Percentiles rank a stretch among this genome's conserved stretches.
Evolutionary conservation across 2,329 filamentous ascomycete genomes (phyloP).

Genomic region (Colletotrichum lindemuthianum): DNA sequence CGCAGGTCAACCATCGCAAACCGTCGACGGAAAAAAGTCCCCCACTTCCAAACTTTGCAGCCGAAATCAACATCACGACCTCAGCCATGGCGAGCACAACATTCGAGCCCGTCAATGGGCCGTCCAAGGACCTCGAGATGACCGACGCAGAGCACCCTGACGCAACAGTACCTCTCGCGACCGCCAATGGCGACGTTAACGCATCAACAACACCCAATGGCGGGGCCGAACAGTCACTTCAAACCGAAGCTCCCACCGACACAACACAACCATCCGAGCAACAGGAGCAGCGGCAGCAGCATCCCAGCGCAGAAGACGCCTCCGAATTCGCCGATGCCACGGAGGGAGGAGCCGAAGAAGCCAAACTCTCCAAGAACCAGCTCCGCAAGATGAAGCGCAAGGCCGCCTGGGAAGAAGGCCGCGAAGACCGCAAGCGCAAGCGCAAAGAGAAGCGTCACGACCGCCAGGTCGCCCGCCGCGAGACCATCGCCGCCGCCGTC

Average conservation of each 20-base stretch:
- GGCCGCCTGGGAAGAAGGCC: slow-evolving; percentile 80
- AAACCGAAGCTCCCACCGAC: slow-evolving; percentile 3
- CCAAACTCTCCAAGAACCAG: slow-evolving; percentile 81
- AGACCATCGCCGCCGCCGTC: slow-evolving; percentile 60
- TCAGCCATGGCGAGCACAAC: slow-evolving; percentile 18
- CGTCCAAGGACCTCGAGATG: slow-evolving; percentile 14
- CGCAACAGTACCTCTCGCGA: neutral
- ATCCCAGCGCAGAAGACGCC: neutral
- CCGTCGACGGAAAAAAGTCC: slow-evolving; percentile 32
- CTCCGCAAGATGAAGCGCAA: slow-evolving; percentile 80
- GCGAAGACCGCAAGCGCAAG: slow-evolving; percentile 64
- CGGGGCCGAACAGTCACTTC: slow-evolving; percentile 4
- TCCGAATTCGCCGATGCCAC: neutral
- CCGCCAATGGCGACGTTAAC: slow-evolving; percentile 19
- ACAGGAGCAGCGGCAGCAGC: slow-evolving; percentile 2
- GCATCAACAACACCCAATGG: neutral
- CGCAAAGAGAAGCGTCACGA: slow-evolving; percentile 65
- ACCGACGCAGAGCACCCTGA: neutral
- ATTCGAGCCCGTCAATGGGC: slow-evolving; percentile 10
- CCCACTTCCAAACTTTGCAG: slow-evolving; percentile 32
- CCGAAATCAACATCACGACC: slow-evolving; percentile 1
- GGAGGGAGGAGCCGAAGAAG: slow-evolving; percentile 18
- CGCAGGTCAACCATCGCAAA: slow-evolving; percentile 17
- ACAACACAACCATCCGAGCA: neutral
- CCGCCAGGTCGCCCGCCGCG: slow-evolving; percentile 58